Percentiles rank a stretch among this genome's conserved stretches.
Conservation (phyloP, 768 basidiomycete genomes). For the Boletus huronensis region DNA sequence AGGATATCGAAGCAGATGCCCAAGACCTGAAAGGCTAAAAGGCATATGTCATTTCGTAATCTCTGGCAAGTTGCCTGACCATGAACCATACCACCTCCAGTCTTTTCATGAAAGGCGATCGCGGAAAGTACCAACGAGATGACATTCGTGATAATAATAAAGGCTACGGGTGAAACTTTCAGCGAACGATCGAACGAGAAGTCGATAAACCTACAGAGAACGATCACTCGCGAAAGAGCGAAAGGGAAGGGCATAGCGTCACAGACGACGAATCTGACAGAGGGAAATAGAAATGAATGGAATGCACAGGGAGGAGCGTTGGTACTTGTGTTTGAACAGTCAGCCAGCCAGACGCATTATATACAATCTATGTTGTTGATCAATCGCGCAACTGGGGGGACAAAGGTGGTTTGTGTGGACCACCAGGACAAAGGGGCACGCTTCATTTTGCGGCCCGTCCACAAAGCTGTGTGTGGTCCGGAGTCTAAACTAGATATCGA, state of each 20-base stretch:
- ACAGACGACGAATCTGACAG: slow-evolving; percentile 17
- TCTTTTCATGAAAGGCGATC: slow-evolving; percentile 15
- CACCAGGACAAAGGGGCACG: slow-evolving; percentile 6
- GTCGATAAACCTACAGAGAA: slow-evolving; percentile 17
- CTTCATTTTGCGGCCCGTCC: neutral
- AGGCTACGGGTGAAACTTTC: slow-evolving; percentile 12
- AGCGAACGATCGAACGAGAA: neutral
- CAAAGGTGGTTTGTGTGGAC: slow-evolving; percentile 10
- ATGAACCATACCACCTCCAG: slow-evolving; percentile 22
- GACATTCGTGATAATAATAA: slow-evolving; percentile 13
- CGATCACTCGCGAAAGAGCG: slow-evolving; percentile 15
- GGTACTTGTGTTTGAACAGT: neutral
- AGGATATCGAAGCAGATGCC: slow-evolving; percentile 9
- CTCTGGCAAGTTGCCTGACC: neutral
- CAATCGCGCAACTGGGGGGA: neutral
- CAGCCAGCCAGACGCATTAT: slow-evolving; percentile 7
- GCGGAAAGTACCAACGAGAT: slow-evolving; percentile 15
- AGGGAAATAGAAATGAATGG: slow-evolving; percentile 4
- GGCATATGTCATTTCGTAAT: neutral
- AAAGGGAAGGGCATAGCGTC: slow-evolving; percentile 28
- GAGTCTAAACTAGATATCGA: neutral
- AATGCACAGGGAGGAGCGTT: neutral
- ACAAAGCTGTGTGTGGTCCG: slow-evolving; percentile 1
- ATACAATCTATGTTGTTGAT: slow-evolving; percentile 4
- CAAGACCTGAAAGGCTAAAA: slow-evolving; percentile 23